Percentiles rank a stretch among this genome's conserved stretches.
These are phyloP conservation scores for Penicillium cinerascens DNA, from an alignment of 495 filamentous ascomycete species.

Conservation along the genomic window DNA sequence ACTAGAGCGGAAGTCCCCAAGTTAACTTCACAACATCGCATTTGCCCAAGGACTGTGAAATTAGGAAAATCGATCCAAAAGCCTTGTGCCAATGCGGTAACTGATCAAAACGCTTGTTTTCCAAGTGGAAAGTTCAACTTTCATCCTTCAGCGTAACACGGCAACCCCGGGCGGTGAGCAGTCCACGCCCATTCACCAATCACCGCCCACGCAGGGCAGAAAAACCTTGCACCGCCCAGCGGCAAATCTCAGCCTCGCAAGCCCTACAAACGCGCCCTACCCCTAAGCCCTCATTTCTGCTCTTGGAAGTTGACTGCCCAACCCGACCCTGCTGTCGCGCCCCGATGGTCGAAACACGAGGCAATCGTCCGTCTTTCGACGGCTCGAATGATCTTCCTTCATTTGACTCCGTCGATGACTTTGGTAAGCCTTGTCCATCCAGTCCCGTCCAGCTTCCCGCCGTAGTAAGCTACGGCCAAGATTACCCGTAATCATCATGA, in stretches of 20 bases:
- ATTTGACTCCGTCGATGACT: conserved; percentile 23
- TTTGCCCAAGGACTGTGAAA: not conserved
- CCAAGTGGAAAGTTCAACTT: not conserved
- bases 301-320: conserved; percentile 41
- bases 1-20: not conserved
- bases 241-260: conserved; percentile 16
- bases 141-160: not conserved
- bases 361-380: conserved; percentile 29
- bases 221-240: conserved; percentile 19
- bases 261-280: conserved; percentile 45
- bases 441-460: conserved; percentile 3
- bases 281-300: conserved; percentile 55
- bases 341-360: conserved; percentile 37
- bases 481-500: not conserved
- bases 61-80: not conserved
- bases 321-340: conserved; percentile 19
- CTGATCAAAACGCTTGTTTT: not conserved
- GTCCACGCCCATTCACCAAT: not conserved
- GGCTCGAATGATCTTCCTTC: conserved; percentile 29
- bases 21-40: not conserved
- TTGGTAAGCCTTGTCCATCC: conserved; percentile 32
- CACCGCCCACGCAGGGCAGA: conserved; percentile 11
- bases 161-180: not conserved
- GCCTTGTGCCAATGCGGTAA: not conserved
- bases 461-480: not conserved